phyloP scores from a whole-genome alignment of 2,329 filamentous ascomycete species.

The Colletotrichum destructivum region DNA sequence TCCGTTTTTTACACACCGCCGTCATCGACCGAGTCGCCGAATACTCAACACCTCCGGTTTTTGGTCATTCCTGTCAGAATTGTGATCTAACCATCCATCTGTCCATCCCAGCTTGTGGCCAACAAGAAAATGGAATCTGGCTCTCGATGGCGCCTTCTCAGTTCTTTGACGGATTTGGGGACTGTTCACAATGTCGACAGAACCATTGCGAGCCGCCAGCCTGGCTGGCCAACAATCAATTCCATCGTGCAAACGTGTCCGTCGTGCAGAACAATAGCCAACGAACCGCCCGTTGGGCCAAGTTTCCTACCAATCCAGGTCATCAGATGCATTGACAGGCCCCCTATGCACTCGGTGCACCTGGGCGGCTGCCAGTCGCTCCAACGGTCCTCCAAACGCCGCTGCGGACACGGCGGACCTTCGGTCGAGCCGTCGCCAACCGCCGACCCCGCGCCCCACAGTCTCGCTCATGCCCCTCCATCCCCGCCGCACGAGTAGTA shows the following conservation, averaged over 20 bases:
- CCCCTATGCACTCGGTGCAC: not conserved
- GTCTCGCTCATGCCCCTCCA: slow-evolving; percentile 8
- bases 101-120: not conserved
- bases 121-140: not conserved
- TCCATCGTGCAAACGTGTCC: slow-evolving; percentile 1
- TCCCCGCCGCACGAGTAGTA: slow-evolving; percentile 25
- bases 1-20: slow-evolving; percentile 3
- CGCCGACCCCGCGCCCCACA: slow-evolving; percentile 29
- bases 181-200: slow-evolving; percentile 13
- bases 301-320: not conserved
- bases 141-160: not conserved
- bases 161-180: not conserved
- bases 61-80: not conserved
- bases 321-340: not conserved
- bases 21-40: not conserved
- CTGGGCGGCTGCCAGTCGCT: not conserved
- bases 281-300: not conserved
- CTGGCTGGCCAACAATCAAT: slow-evolving; percentile 20
- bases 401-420: slow-evolving; percentile 7
- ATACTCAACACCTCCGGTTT: not conserved
- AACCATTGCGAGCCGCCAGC: slow-evolving; percentile 12
- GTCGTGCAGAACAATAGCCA: not conserved
- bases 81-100: not conserved
- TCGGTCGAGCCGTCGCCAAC: slow-evolving; percentile 34
- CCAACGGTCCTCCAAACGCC: not conserved